These are phyloP conservation scores for Pseudonitzschia delicatissima DNA, from an alignment of 108 stramenopile genomes.

Conservation along the genomic window DNA sequence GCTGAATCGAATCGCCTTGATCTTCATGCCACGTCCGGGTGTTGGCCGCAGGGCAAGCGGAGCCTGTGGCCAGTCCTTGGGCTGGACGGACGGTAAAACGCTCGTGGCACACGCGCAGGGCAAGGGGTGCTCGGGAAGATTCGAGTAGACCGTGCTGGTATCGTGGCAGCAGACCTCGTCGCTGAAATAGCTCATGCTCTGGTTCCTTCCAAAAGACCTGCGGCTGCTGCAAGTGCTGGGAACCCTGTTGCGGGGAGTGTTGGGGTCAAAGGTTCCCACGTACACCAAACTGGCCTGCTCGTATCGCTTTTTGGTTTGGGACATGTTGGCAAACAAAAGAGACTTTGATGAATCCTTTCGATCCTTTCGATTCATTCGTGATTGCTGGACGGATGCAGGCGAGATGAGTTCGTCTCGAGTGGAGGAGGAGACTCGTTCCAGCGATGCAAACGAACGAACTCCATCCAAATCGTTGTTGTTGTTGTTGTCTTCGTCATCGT, in stretches of 20 bases:
- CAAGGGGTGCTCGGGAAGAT: conserved; percentile 2
- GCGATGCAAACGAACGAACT: conserved; percentile 5
- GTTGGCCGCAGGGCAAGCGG: conserved; percentile 66
- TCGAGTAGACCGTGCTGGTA: neutral
- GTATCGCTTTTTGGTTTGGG: conserved; percentile 20
- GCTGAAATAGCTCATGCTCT: neutral
- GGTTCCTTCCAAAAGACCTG: no score
- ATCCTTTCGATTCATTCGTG: conserved; percentile 23
- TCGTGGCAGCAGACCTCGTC: neutral
- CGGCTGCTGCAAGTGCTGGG: no score
- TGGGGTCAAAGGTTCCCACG: conserved; percentile 41
- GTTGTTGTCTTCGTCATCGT: conserved; percentile 18
- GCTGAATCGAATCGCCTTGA: conserved; percentile 56
- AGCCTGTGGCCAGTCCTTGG: conserved; percentile 53
- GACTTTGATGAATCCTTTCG: neutral
- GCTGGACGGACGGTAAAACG: conserved; percentile 17
- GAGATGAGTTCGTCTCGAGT: conserved; percentile 18
- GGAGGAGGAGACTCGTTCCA: neutral
- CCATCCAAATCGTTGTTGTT: neutral
- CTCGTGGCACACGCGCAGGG: conserved; percentile 22
- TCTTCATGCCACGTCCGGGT: conserved; percentile 44
- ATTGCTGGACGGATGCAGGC: conserved; percentile 31
- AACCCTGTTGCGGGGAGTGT: neutral
- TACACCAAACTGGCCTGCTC: conserved; percentile 40
- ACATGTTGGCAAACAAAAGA: conserved; percentile 6